Percentiles rank a stretch among this genome's conserved stretches.
These are phyloP conservation scores for Plasmodium malariae DNA, from an alignment of 169 alveolate species.

Conservation along the genomic window DNA sequence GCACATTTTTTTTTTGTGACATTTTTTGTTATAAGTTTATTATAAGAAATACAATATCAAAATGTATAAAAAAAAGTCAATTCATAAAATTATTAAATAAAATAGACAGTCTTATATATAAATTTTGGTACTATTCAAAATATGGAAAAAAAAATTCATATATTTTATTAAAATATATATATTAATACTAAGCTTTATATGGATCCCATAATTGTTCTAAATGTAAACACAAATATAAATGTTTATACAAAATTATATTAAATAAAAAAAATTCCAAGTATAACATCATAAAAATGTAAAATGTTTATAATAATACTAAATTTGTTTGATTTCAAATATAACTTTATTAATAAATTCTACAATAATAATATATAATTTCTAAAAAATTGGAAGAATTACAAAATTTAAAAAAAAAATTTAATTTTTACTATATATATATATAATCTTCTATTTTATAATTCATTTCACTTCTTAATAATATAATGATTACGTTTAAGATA, in stretches of 20 bases:
- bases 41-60: not conserved
- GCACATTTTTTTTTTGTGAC: constrained; percentile 10
- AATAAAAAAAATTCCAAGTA: constrained; percentile 19
- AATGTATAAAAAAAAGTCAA: constrained; percentile 2
- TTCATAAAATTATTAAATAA: constrained; percentile 16
- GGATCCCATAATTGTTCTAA: constrained; percentile 19
- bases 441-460: constrained; percentile 14
- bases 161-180: constrained; percentile 19
- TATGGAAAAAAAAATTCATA: constrained; percentile 11
- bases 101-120: constrained; percentile 2
- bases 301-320: constrained; percentile 30
- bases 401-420: constrained; percentile 10
- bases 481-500: constrained; percentile 45
- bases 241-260: constrained; percentile 9
- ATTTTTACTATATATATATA: constrained; percentile 30
- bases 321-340: constrained; percentile 31
- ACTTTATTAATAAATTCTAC: constrained; percentile 27
- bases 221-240: constrained; percentile 24
- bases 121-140: constrained; percentile 10
- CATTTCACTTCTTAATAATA: constrained; percentile 15
- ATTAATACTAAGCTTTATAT: constrained; percentile 17
- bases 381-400: constrained; percentile 16
- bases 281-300: constrained; percentile 14
- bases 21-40: not conserved
- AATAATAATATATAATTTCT: constrained; percentile 9